Base-by-base conservation (phyloP, 495 filamentous ascomycete genomes). In the Penicillium paxilli region DNA sequence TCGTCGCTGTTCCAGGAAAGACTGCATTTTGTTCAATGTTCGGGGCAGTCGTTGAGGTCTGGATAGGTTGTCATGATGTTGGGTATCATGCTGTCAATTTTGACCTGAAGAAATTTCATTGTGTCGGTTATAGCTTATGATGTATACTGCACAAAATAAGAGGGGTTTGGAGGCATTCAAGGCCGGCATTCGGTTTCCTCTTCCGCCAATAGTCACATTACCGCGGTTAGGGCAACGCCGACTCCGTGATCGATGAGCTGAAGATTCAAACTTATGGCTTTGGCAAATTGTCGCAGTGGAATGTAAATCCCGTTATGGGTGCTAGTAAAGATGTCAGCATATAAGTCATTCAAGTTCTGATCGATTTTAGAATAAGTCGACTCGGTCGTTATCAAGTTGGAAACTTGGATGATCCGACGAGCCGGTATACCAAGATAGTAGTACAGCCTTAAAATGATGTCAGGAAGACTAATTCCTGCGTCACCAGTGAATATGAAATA, bases 1-100 rank as follows among this genome's bases (percentile, higher is more conserved):
- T 17, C 64, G 63, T 10, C 70, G 67, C 51, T 71, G 72, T 50
- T 77, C 72, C 10, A 60, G 45, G 32, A 68, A 50, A 0, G 68
- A 65, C 32, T 74, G 70, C 70, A 70, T 74, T 23, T 35, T 65
- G 40, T 48, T 37, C 11, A 14, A 41, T 21, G 16, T 16, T 41
- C 17, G 10, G 38, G 17, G 21, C 17, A 5, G 8, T 20, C 9
- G 38, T n/a, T n/a, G n/a, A n/a, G n/a, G n/a, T n/a, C n/a, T n/a
- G n/a, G n/a, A n/a, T n/a, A n/a, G n/a, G n/a, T n/a, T n/a, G n/a
- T n/a, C n/a, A n/a, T n/a, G n/a, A n/a, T n/a, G n/a, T n/a, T n/a
- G n/a, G n/a, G 12, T 41, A n/a, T n/a, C 8, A 37, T 12, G 10
- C 12, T 2, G 26, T 12, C 26, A 16, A 12, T n/a, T n/a, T 37